Percentiles rank a stretch among this genome's conserved stretches.
phyloP scores from a whole-genome alignment of 2,329 filamentous ascomycete species.

The Phialophora verrucosa region DNA sequence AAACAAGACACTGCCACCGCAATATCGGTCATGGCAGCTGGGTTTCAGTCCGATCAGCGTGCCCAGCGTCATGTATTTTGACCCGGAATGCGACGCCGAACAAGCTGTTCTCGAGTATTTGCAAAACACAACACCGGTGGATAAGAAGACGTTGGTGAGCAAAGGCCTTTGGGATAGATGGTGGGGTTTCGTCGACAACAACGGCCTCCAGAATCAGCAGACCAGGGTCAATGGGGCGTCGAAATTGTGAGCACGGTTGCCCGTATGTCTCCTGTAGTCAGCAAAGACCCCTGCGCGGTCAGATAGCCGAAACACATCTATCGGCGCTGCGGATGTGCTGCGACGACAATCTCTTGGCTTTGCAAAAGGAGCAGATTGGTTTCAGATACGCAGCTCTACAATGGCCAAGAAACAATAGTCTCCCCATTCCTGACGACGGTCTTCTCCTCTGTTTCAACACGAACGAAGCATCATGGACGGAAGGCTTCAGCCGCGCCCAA shows the following conservation, averaged over 20 bases:
- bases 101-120: slow-evolving; percentile 36
- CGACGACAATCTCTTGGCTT: background rate
- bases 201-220: slow-evolving; percentile 21
- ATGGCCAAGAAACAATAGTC: background rate
- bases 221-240: background rate
- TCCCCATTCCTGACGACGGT: background rate
- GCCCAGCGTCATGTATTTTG: slow-evolving; percentile 35
- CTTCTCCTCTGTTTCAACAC: background rate
- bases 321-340: background rate
- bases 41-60: slow-evolving; percentile 27
- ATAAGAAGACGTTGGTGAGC: slow-evolving; percentile 29
- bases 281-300: background rate
- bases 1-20: slow-evolving; percentile 24
- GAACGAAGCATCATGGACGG: background rate
- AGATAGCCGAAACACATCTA: background rate
- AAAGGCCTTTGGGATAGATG: slow-evolving; percentile 35
- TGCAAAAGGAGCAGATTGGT: background rate
- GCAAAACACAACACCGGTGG: slow-evolving; percentile 29
- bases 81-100: slow-evolving; percentile 37
- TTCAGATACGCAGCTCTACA: background rate
- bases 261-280: background rate
- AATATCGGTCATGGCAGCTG: slow-evolving; percentile 34
- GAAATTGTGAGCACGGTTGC: background rate
- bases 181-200: slow-evolving; percentile 32
- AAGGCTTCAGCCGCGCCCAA: background rate